Evolutionary conservation across 805 yeast species (phyloP), one percentile per base, ranked within the genome.

Genomic region (Naumovozyma castellii): DNA sequence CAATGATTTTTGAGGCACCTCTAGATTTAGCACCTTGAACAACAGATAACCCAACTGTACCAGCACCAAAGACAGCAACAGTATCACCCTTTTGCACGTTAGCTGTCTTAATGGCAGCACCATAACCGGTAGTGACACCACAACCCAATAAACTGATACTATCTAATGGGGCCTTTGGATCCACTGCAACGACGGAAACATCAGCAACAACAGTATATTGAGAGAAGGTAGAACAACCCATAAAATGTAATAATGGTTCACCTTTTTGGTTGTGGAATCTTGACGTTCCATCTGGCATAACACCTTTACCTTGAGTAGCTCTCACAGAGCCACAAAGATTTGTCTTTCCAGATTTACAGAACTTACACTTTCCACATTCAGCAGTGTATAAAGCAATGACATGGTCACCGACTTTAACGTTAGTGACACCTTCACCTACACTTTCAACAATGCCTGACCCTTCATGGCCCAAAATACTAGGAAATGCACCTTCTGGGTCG

Each of bases 121-220:
- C 98, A 61, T 84, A 84, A 48, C 98, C 98, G 39, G 98, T 92
- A 40, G 98, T 92, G 56, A 92, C 84, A 71, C 98, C 98, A 65
- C 98, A 92, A 38, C 98, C 99, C 54, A 94, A 75, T 63, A 94
- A 68, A 70, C 97, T 87, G 31, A 88, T 83, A 59, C 81, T 77
- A 58, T 85, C 95, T 61, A 79, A 72, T 45, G 85, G 83, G 43
- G 95, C 97, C 49, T 75, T 65, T 43, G 81, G 80, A 62, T 86
- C 78, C 49, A 92, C 85, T 14, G 95, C 92, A 43, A 88, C 98
- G 35, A 92, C 85, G 10, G 97, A 87, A 43, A 92, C 92, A 62
- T 92, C 97, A 33, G 97, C 95, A 34, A 92, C 95, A 42, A 92
- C 99, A 12, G 99, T 90, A 65, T 92, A 92, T 69, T 92, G 94